Evolutionary conservation across 169 alveolate species (phyloP), one percentile per base, ranked within the genome.

Genomic region (Pseudocohnilembus persalinus): DNA sequence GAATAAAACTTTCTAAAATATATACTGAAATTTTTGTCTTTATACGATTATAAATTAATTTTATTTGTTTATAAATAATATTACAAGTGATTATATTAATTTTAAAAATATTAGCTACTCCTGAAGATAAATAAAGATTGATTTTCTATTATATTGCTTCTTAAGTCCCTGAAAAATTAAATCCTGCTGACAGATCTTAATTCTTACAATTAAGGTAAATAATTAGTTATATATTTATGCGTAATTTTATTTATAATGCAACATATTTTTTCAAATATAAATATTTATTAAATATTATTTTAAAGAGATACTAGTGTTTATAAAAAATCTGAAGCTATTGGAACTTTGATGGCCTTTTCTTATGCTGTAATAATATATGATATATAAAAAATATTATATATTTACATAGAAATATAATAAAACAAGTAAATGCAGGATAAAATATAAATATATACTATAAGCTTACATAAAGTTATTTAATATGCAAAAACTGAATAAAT

Each of bases 111-210:
- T 73, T 85, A 86, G 90, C 90, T 4, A 65, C 86, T 27, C 86
- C 81, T 29, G 75, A 79, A 81, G 86, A 86, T n/a, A 86, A 83
- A 86, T 74, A 76, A 73, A 86, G 73, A 81, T 74, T 86, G 27
- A 81, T 86, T 64, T 86, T 86, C 74, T 86, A 86, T 68, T 86
- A 49, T 76, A 86, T 86, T 80, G 90, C 87, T 32, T 35, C 74
- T 35, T 76, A 86, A 65, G 83, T 83, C 25, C 90, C 90, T 32
- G 90, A 86, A 81, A 86, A 86, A 73, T 74, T 86, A 29, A 75
- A 83, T 32, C 76, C 78, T 49, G 83, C 72, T 65, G 90, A 86
- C 81, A 78, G 83, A 49, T 64, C 34, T 32, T 34, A 80, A 80
- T 86, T 86, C 65, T 25, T 64, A 28, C 31, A 86, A 80, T 80